Base-by-base conservation (phyloP, 1,139 yeast species). In the Lodderomyces parapsilosis region DNA sequence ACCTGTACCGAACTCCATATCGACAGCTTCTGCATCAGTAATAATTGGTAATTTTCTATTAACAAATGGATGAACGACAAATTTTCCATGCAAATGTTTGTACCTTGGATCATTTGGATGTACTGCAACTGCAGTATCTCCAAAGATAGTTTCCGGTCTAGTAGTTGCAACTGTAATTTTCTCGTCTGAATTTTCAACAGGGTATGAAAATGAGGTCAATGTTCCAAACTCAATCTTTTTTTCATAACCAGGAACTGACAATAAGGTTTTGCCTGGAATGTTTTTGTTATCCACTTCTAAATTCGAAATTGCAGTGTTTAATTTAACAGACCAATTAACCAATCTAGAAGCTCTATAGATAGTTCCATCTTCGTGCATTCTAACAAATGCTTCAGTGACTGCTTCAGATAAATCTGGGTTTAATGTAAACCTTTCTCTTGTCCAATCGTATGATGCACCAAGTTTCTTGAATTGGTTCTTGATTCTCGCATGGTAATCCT, bases 1-100 rank as follows among this genome's bases (percentile, higher is more conserved):
- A 84, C 99, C 99, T 53, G 99, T 93, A 77, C 99, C 99, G 56
- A 93, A 93, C 66, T 88, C 96, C 98, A 93, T 93, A 66, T 93
- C 99, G 51, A 93, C 99, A 33, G 98, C 94, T 68, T 89, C 96
- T 32, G 83, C 63, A 64, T 93, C 99, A 44, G 91, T 80, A 49
- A 93, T 74, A 60, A 93, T 89, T 52, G 99, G 99, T 45, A 93
- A 68, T 60, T 80, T 76, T 64, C 91, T 85, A 61, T 86, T 88
- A 56, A 89, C 71, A 68, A 93, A 87, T 49, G 99, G 99, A 68
- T 93, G 99, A 54, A 80, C 66, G 46, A 87, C 95, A 63, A 73
- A 88, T 65, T 91, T 90, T 51, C 99, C 99, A 62, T 93, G 99
- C 59, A 93, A 77, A 63, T 93, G 99, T 55, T 73, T 86, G 75